These are phyloP conservation scores for Beauveria caledonica DNA, from an alignment of 2,329 filamentous ascomycete genomes.

Conservation along the genomic window DNA sequence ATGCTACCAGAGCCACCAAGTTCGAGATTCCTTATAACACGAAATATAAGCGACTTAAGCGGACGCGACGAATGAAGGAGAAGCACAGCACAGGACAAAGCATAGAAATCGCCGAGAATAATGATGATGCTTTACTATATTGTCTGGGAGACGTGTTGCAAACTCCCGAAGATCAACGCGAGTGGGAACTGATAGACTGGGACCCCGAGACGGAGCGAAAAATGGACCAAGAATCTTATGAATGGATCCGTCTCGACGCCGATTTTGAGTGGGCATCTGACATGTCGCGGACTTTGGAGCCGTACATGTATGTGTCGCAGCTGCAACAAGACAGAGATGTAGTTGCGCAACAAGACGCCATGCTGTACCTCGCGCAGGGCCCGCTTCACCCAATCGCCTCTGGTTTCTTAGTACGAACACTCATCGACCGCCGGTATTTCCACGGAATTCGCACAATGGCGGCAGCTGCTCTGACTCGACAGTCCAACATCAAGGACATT, in stretches of 20 bases:
- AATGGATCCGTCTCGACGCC: conserved; percentile 96
- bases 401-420: conserved; percentile 78
- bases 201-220: conserved; percentile 76
- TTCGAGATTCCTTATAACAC: conserved; percentile 98
- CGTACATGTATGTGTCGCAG: conserved; percentile 97
- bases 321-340: conserved; percentile 95
- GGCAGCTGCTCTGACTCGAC: conserved; percentile 66
- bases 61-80: conserved; percentile 75
- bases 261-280: conserved; percentile 97
- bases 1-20: conserved; percentile 62
- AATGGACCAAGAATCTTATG: conserved; percentile 95
- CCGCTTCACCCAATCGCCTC: conserved; percentile 75
- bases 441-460: conserved; percentile 86
- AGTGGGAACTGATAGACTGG: conserved; percentile 87
- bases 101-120: conserved; percentile 51
- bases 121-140: conserved; percentile 80
- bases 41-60: conserved; percentile 95
- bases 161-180: conserved; percentile 66
- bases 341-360: conserved; percentile 71
- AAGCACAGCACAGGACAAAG: conserved; percentile 50
- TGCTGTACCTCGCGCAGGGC: conserved; percentile 62
- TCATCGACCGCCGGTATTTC: conserved; percentile 89
- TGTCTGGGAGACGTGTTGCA: conserved; percentile 88
- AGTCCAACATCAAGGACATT: conserved; percentile 57
- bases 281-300: conserved; percentile 71